Evolutionary conservation across 2,329 filamentous ascomycete genomes (phyloP), one percentile per base, ranked within the genome.

Genomic region (Orbilia quercus): DNA sequence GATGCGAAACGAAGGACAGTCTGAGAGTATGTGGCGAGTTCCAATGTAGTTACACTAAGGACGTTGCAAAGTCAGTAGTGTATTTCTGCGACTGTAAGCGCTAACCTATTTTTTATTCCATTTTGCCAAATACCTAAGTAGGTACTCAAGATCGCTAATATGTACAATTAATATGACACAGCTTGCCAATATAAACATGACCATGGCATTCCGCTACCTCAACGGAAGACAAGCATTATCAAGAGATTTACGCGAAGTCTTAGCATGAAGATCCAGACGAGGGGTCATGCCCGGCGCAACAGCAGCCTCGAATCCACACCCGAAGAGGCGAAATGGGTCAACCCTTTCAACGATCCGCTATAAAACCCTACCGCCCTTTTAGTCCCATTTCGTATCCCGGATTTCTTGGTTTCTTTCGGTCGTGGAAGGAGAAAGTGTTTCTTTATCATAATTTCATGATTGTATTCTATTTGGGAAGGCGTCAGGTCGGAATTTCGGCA

Each of bases 21-120:
- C 58, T 72, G 16, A 59, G 67, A 45, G 67, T 18, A 18, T 72
- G 67, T 42, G 67, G 67, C 45, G 67, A 72, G 18, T 54, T 47
- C 20, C 54, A 65, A 23, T 72, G 67, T 22, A 60, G 54, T 16
- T 28, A 65, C 48, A 72, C 54, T 20, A 65, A 60, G 44, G 67
- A 72, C 38, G 42, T 72, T 45, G 67, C 31, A 4, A 72, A 65
- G 18, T 38, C 22, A 25, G 23, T 40, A 2, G 36, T 47, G 12
- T 59, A 72, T 36, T 65, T 40, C 18, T 72, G 67, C 11, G 16
- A 38, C 5, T 7, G 67, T 72, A 54, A n/a, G 67, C 38, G 12
- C 28, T 55, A 57, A 20, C 11, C 0, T 14, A 31, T 50, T 23
- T 16, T 34, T 7, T 28, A 34, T 23, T 22, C 34, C 18, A 16